These are phyloP conservation scores for Helotiales sp. DNA, from an alignment of 2,329 filamentous ascomycete genomes.

Conservation along the genomic window DNA sequence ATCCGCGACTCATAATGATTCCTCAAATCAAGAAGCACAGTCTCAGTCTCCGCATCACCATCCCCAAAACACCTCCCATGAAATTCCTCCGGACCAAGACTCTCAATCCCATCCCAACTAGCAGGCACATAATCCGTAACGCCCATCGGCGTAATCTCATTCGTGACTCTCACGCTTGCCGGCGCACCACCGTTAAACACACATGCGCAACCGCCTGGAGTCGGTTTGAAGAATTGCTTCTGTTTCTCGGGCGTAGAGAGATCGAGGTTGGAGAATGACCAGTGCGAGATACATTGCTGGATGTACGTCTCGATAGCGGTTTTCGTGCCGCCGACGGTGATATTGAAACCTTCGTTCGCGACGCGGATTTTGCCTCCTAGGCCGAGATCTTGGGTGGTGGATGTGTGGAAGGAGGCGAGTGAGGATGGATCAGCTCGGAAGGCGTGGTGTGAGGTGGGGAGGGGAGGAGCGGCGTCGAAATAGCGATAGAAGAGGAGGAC, in stretches of 20 bases:
- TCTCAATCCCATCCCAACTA: constrained; percentile 38
- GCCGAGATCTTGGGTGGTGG: constrained; percentile 22
- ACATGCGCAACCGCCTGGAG: constrained; percentile 39
- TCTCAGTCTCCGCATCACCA: constrained; percentile 25
- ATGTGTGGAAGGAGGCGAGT: constrained; percentile 37
- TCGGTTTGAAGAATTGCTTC: constrained; percentile 41
- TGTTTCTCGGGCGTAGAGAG: constrained; percentile 26
- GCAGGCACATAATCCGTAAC: constrained; percentile 40
- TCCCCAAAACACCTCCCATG: constrained; percentile 35
- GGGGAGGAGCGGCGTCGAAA: constrained; percentile 35
- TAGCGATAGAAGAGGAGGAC: constrained; percentile 45
- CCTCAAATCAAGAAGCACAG: constrained; percentile 40
- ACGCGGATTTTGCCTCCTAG: constrained; percentile 42
- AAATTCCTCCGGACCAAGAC: constrained; percentile 38
- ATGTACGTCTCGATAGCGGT: constrained; percentile 37
- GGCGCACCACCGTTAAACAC: constrained; percentile 38
- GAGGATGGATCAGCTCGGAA: constrained; percentile 18
- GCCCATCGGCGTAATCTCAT: constrained; percentile 44
- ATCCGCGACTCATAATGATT: constrained; percentile 45
- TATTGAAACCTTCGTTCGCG: constrained; percentile 43
- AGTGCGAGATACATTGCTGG: constrained; percentile 36
- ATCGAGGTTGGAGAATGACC: constrained; percentile 39
- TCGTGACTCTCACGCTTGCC: constrained; percentile 34
- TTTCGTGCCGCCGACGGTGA: constrained; percentile 41
- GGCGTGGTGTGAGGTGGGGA: constrained; percentile 22